Evolutionary conservation across 2,329 filamentous ascomycete genomes (phyloP).

Genomic region (Lomentospora prolificans): DNA sequence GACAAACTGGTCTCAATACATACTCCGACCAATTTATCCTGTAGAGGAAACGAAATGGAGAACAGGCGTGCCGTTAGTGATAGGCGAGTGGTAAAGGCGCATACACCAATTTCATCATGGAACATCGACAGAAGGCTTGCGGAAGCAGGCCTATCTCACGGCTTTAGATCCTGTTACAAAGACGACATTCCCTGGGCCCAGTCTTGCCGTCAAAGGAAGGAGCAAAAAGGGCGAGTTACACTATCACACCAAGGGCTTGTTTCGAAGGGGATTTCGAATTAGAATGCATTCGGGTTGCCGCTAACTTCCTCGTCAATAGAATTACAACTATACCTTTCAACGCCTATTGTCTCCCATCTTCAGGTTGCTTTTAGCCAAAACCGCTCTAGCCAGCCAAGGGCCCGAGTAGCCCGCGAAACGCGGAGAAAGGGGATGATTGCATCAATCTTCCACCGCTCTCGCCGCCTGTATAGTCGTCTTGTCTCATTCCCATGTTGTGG

Average conservation of each 20-base stretch:
- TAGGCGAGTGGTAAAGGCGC: neutral
- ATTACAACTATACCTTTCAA: neutral
- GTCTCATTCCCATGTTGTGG: too few relatives aligned
- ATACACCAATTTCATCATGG: neutral
- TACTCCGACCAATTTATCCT: neutral
- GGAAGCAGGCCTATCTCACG: neutral
- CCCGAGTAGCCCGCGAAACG: neutral
- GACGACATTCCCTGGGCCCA: neutral
- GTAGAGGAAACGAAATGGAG: too few relatives aligned
- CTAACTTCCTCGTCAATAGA: neutral
- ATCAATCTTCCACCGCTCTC: too few relatives aligned
- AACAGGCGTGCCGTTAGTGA: neutral
- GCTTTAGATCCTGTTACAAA: neutral
- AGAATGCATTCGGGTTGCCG: too few relatives aligned
- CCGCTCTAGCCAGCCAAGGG: neutral
- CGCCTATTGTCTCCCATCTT: neutral
- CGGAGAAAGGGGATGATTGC: neutral
- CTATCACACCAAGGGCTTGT: neutral
- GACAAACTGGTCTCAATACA: neutral
- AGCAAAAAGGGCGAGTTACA: neutral
- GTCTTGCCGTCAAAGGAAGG: neutral
- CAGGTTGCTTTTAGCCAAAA: conserved; percentile 1
- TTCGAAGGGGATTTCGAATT: too few relatives aligned
- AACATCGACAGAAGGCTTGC: neutral
- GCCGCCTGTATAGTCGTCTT: too few relatives aligned